Evolutionary conservation across 2,329 filamentous ascomycete species (phyloP).

Genomic region (Trichoderma sp.): DNA sequence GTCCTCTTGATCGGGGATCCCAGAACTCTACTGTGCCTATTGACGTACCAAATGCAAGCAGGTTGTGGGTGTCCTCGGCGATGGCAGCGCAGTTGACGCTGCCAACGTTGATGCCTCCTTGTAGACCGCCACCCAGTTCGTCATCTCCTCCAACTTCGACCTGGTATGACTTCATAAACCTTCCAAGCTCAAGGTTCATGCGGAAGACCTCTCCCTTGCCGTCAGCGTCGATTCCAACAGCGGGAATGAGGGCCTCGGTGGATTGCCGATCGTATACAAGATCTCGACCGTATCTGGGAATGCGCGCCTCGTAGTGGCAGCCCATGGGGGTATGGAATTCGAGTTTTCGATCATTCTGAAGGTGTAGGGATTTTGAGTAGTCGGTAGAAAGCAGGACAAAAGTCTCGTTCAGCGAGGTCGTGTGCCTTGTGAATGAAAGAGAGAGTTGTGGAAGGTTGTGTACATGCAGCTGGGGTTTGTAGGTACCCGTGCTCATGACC

Average conservation of each 20-base stretch:
- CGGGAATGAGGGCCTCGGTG: slow-evolving; percentile 82
- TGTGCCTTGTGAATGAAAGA: slow-evolving; percentile 91
- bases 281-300: slow-evolving; percentile 91
- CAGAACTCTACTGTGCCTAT: slow-evolving; percentile 97
- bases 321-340: slow-evolving; percentile 92
- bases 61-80: slow-evolving; percentile 84
- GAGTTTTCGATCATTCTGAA: slow-evolving; percentile 87
- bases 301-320: slow-evolving; percentile 83
- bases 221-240: slow-evolving; percentile 83
- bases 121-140: slow-evolving; percentile 71
- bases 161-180: slow-evolving; percentile 94
- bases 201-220: slow-evolving; percentile 91
- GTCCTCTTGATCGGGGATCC: slow-evolving; percentile 82
- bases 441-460: slow-evolving; percentile 92
- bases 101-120: slow-evolving; percentile 83
- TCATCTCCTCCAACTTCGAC: slow-evolving; percentile 88
- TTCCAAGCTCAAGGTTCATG: slow-evolving; percentile 85
- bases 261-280: slow-evolving; percentile 79
- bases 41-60: slow-evolving; percentile 91
- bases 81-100: slow-evolving; percentile 85
- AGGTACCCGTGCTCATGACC: slow-evolving; percentile 90
- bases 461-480: slow-evolving; percentile 74
- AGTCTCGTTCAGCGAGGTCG: slow-evolving; percentile 85
- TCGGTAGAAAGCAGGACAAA: slow-evolving; percentile 87
- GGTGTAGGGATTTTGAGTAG: slow-evolving; percentile 90